Evolutionary conservation across 805 yeast species (phyloP), one percentile per base, ranked within the genome.

Genomic region (Schizosaccharomyces japonicus): DNA sequence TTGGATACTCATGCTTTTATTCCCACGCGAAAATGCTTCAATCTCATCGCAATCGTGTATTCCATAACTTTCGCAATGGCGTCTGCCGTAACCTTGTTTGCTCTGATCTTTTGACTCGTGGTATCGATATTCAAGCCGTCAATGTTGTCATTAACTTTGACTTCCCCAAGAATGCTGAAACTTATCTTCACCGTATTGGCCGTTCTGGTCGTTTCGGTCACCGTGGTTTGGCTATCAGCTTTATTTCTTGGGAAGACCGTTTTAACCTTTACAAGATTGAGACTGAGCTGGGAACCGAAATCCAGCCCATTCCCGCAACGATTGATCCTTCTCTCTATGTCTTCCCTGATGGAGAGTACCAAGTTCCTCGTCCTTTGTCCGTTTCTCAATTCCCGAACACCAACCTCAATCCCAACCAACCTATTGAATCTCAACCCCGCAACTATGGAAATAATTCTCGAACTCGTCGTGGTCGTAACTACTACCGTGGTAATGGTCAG

Each of bases 181-280:
- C 96, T 36, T 90, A 90, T 62, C 72, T 90, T 56, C 98, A 90
- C 67, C 80, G 96, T 72, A 90, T 87, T 56, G 96, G 96, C 71
- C 83, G 98, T 70, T 84, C 95, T 5, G 96, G 98, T 55, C 81
- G 98, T 70, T 90, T 82, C 59, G 98, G 98, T 54, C 98, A 90
- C 63, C 75, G 85, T 60, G 98, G 98, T 70, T 72, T 90, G 60
- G 98, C 98, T 29, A 84, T 90, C 59, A 90, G 90, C 66, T 73
- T 90, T 57, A 83, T 90, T 67, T 82, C 85, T 63, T 87, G 95
- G 95, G 77, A 84, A 58, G 98, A 90, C 62, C 75, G 96, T 60
- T 84, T 80, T 65, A 82, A 80, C 59, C 70, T 90, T 58, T 87
- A 84, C 65, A 82, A 81, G 63, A 85, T 90, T 56, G 98, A 90